These are phyloP conservation scores for Kockiozyma suomiensis DNA, from an alignment of 805 yeast genomes.

Conservation along the genomic window DNA sequence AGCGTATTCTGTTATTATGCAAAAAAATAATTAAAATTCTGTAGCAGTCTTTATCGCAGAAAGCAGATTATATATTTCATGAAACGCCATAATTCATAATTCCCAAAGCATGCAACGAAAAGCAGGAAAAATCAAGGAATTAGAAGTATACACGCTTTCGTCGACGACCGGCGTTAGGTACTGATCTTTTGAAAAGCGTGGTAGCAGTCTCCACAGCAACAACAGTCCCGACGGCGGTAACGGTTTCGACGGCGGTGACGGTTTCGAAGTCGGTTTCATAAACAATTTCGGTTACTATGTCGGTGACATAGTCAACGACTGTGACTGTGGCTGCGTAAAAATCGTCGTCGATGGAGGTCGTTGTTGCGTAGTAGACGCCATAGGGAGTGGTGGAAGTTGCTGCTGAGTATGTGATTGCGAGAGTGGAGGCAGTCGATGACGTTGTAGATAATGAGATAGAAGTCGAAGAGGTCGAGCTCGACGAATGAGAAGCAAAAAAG, in stretches of 20 bases:
- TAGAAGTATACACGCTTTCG: not conserved
- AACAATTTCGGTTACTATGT: not conserved
- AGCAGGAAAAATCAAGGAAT: not conserved
- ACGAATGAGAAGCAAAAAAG: too few relatives aligned
- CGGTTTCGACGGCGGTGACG: not conserved
- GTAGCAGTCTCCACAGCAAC: not conserved
- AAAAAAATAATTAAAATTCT: not conserved
- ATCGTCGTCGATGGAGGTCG: not conserved
- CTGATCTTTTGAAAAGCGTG: not conserved
- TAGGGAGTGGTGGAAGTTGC: not conserved
- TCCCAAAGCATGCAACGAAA: not conserved
- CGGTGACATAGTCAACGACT: not conserved
- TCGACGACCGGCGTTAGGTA: not conserved
- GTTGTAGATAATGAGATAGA: not conserved
- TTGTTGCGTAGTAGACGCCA: not conserved
- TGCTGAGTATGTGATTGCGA: not conserved
- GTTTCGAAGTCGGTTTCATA: not conserved
- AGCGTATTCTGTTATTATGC: too few relatives aligned
- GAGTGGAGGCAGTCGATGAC: not conserved
- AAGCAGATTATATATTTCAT: not conserved
- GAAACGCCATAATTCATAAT: not conserved
- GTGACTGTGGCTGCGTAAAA: not conserved
- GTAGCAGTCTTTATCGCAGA: too few relatives aligned
- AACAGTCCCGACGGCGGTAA: not conserved
- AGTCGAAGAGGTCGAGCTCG: not conserved